Evolutionary conservation across 257 asterid genomes (phyloP), one percentile per base, ranked within the genome.

Genomic region (Forsythia viridissima): DNA sequence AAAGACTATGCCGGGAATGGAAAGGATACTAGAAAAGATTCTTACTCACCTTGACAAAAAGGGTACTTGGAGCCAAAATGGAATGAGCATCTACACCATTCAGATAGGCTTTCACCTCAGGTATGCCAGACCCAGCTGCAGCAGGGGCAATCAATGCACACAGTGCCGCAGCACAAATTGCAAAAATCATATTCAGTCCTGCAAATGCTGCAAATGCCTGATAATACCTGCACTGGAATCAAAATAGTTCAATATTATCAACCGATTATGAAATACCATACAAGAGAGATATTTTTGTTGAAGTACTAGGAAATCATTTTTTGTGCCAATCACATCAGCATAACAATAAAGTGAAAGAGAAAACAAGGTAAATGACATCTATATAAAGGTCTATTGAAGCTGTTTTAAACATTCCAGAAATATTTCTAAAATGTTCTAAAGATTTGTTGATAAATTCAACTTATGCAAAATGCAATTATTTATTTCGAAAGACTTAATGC

Each of bases 41-140:
- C 5, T 4, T 48, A 63, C 85, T 12, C 48, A 95, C 99, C 97
- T 95, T 95, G 73, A 95, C 99, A 74, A 95, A 88, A 44, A 95
- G 87, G 76, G 99, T 95, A 81, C 97, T 91, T 36, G 97, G 99
- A 79, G 99, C 99, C 87, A 95, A 84, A 78, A 95, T 95, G 81
- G 99, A 93, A 85, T 92, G 95, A 74, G 98, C 97, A 80, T 95
- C 98, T 36, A 95, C 85, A 36, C 99, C 99, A 72, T 95, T 95
- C 74, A 93, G 96, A 81, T 93, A 93, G 69, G 99, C 97, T 91
- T 95, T 95, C 87, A 95, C 99, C 89, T 95, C 99, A 75, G 99
- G 99, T 79, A 93, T 95, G 80, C 99, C 99, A 63, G 99, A 93
- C 41, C 99, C 99, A 74, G 98, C 97, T 21, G 99, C 98, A 51